Evolutionary conservation across 331 rosid genomes (phyloP).

Genomic region (Spiraea crenata): DNA sequence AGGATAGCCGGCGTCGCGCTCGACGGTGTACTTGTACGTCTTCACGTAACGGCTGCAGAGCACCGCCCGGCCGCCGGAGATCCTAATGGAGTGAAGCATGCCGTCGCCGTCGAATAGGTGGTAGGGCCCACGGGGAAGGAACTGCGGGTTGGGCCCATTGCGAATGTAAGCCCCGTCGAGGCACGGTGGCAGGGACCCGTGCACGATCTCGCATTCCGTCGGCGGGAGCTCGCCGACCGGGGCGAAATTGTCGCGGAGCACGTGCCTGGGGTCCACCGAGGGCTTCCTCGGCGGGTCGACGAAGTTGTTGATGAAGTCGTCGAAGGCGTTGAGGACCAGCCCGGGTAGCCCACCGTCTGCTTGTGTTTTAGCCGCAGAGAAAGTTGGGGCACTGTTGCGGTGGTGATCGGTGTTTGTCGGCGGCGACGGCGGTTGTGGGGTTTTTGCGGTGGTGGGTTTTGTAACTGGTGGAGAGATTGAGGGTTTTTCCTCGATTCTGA

Average conservation of each 20-base stretch:
- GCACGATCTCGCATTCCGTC: slow-evolving; percentile 44
- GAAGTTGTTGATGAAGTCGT: slow-evolving; percentile 70
- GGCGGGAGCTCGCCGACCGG: slow-evolving; percentile 80
- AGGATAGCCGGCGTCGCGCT: slow-evolving; percentile 62
- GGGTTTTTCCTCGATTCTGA: slow-evolving; percentile 45
- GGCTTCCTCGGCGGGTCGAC: slow-evolving; percentile 76
- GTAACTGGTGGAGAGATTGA: not conserved
- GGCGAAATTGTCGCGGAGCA: slow-evolving; percentile 65
- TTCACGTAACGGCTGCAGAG: slow-evolving; percentile 80
- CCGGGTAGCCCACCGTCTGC: slow-evolving; percentile 20
- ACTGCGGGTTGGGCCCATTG: slow-evolving; percentile 92
- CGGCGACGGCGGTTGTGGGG: not conserved
- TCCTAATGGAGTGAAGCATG: slow-evolving; percentile 70
- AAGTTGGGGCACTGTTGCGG: not conserved
- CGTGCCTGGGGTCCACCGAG: slow-evolving; percentile 55
- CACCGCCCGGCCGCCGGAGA: slow-evolving; percentile 54
- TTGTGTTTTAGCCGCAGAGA: not conserved
- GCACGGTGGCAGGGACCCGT: slow-evolving; percentile 55
- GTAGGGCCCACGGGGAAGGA: slow-evolving; percentile 88
- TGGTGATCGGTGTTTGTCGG: not conserved
- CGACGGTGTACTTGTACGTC: slow-evolving; percentile 59
- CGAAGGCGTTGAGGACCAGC: slow-evolving; percentile 52
- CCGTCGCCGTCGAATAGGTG: slow-evolving; percentile 94
- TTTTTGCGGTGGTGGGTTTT: not conserved
- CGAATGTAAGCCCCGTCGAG: slow-evolving; percentile 82